These are phyloP conservation scores for Backusella westeae DNA, from an alignment of 192 early-diverging fungal species.

Conservation along the genomic window DNA sequence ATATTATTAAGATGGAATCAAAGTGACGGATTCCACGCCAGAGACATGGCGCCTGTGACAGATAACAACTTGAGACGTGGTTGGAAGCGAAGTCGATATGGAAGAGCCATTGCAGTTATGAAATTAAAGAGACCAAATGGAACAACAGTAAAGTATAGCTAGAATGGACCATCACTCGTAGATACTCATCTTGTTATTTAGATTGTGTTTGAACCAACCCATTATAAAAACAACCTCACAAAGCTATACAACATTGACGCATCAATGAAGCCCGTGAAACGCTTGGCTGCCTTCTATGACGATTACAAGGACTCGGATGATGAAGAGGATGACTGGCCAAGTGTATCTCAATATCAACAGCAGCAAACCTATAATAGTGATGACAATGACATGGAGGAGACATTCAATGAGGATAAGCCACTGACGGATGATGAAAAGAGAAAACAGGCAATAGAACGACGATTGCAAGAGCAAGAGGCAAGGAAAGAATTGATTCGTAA, in stretches of 20 bases:
- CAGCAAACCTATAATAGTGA: conserved; percentile 19
- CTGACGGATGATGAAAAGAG: conserved; percentile 26
- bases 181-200: background rate
- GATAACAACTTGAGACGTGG: conserved; percentile 65
- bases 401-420: conserved; percentile 22
- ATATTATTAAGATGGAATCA: conserved; percentile 37
- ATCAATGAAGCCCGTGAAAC: conserved; percentile 31
- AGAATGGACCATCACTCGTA: no score
- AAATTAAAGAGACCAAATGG: conserved; percentile 55
- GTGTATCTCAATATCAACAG: background rate
- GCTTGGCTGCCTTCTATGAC: conserved; percentile 23
- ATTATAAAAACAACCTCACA: conserved; percentile 63
- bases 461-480: conserved; percentile 28
- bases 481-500: conserved; percentile 33
- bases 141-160: conserved; percentile 23
- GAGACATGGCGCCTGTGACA: conserved; percentile 70
- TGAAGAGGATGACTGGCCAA: background rate
- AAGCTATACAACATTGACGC: conserved; percentile 49
- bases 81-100: conserved; percentile 71
- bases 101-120: conserved; percentile 70
- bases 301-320: conserved; percentile 21
- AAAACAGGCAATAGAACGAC: conserved; percentile 20
- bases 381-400: conserved; percentile 8
- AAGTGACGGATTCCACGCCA: conserved; percentile 45
- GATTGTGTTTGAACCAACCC: conserved; percentile 66